These are phyloP conservation scores for Xylaria grammica DNA, from an alignment of 495 filamentous ascomycete species.

Conservation along the genomic window DNA sequence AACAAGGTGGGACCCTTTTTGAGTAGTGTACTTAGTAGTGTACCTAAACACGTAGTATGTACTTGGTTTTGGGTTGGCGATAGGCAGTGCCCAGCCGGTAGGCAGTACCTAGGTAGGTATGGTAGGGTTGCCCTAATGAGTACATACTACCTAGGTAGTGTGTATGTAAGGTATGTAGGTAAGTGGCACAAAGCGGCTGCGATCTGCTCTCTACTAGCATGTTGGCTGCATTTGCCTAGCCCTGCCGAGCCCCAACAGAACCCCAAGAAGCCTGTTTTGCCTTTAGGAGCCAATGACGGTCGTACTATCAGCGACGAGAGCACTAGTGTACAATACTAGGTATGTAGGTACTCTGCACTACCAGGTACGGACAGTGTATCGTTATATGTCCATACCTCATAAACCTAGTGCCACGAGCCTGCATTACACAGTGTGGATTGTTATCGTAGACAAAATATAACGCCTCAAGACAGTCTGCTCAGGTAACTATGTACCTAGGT, in stretches of 20 bases:
- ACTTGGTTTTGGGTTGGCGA: too few species aligned
- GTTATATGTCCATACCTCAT: too few species aligned
- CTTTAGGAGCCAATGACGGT: conserved; percentile 22
- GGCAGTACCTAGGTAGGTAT: too few species aligned
- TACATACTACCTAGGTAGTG: too few species aligned
- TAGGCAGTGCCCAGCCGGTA: too few species aligned
- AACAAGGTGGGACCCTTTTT: neutral
- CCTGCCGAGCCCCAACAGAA: conserved; percentile 22
- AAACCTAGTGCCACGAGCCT: neutral
- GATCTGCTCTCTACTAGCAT: conserved; percentile 1
- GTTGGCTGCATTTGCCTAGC: conserved; percentile 15
- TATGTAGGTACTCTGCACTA: conserved; percentile 5
- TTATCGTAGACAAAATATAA: conserved; percentile 9
- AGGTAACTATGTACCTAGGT: too few species aligned
- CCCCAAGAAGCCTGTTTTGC: conserved; percentile 20
- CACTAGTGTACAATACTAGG: too few species aligned
- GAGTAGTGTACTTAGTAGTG: too few species aligned
- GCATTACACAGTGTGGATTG: conserved; percentile 7
- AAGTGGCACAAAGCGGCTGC: conserved; percentile 2
- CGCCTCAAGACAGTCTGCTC: too few species aligned
- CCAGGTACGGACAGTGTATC: neutral
- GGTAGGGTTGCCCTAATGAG: too few species aligned
- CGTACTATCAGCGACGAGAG: conserved; percentile 7
- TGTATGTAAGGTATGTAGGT: too few species aligned
- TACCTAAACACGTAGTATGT: too few species aligned